Base-by-base conservation (phyloP, 2,329 filamentous ascomycete genomes). In the Cryphonectria carpinicola region DNA sequence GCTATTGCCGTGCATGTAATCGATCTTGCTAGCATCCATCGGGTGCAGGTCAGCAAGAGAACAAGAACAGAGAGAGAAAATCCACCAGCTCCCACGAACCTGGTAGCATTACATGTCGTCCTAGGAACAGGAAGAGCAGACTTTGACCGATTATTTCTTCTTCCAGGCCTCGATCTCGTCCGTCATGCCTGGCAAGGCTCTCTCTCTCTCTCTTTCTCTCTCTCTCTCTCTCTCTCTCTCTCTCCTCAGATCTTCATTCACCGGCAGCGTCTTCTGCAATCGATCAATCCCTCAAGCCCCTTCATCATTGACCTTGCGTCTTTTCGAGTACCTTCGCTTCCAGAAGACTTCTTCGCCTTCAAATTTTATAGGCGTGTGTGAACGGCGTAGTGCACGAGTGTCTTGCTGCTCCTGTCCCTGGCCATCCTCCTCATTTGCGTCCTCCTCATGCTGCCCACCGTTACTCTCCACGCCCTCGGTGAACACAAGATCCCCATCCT, bases 401-500 rank as follows among this genome's bases (percentile, higher is more conserved):
- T 62, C 72, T 64, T 56, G 25, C 13, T 32, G 43, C 17, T 22
- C 46, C 17, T 37, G 39, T 35, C 22, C 49, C 17, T 25, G 37
- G 8, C 25, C 32, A 10, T 41, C 52, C 19, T 49, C 46, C 25
- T 58, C 54, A 8, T 58, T 19, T 7, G 13, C 14, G 7, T 56
- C 56, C 41, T 19, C 64, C 41, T 19, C 64, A 72, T 28, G 25
- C n/a, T 68, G 69, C 49, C 73, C 71, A 63, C 6, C 8, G 19
- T 6, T n/a, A 4, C 75, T 76, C 63, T 80, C 78, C 37, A 80
- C 78, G 5, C 84, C 86, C 78, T 94, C 92, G 0, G 90, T 89
- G 76, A 95, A 92, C 1, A 92, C 90, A 64, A 93, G 79, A 79
- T 94, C 90, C 32, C 92, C 93, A 17, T 84, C 87, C 68, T 84